Percentiles rank a stretch among this genome's conserved stretches.
Evolutionary conservation across 371 early-diverging fungal genomes (phyloP).

Genomic region (Mortierella sp.): DNA sequence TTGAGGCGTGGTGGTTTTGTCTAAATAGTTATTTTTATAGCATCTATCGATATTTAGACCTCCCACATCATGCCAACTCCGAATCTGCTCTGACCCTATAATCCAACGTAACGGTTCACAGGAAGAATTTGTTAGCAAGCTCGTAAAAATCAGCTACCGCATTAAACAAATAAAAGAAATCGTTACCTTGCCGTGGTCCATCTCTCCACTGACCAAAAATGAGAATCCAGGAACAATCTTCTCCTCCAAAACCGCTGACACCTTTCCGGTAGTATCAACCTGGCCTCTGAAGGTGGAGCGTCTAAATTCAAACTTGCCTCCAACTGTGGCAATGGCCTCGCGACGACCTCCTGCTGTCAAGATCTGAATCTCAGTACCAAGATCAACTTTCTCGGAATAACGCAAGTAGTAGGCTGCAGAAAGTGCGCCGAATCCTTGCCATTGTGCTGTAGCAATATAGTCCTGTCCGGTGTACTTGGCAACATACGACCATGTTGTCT

Average conservation of each 20-base stretch:
- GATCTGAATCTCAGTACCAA: constrained; percentile 93
- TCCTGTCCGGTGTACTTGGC: constrained; percentile 80
- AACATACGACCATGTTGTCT: constrained; percentile 82
- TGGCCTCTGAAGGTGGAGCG: constrained; percentile 92
- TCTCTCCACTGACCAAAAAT: constrained; percentile 92
- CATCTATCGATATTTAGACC: constrained; percentile 63
- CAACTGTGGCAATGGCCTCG: constrained; percentile 93
- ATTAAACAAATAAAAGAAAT: constrained; percentile 52
- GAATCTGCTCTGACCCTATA: constrained; percentile 83
- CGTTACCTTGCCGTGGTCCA: constrained; percentile 92
- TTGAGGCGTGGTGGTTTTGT: neutral
- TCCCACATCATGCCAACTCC: constrained; percentile 85
- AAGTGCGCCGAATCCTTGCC: constrained; percentile 85
- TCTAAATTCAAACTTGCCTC: constrained; percentile 96
- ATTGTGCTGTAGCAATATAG: constrained; percentile 86
- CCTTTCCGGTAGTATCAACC: constrained; percentile 91
- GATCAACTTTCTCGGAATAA: constrained; percentile 94
- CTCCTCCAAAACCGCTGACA: constrained; percentile 93
- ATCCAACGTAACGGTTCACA: neutral
- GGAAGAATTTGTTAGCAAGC: neutral
- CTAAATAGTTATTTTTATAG: neutral
- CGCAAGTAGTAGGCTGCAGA: constrained; percentile 93
- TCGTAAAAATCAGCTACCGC: constrained; percentile 11
- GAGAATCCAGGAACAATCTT: constrained; percentile 94
- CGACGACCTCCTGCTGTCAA: constrained; percentile 82